A percentile compares a stretch with the other conserved stretches of the same genome.
Evolutionary conservation across 306 rosid genomes (phyloP).

Genomic region (Casuarina cunninghamiana): DNA sequence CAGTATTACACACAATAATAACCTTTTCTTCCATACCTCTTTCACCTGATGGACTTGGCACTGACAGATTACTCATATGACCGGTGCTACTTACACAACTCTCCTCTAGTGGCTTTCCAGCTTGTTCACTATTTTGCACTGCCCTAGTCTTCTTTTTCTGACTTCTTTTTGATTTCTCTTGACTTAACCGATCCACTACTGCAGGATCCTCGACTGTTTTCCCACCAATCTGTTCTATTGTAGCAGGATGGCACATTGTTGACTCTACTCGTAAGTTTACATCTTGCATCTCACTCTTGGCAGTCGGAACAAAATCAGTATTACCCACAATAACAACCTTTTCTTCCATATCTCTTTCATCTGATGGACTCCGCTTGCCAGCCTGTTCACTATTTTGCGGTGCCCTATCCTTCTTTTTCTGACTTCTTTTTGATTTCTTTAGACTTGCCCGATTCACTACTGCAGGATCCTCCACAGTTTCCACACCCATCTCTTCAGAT

Average conservation of each 20-base stretch:
- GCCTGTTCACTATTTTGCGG: background rate
- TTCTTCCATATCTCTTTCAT: constrained; percentile 15
- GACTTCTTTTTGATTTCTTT: constrained; percentile 24
- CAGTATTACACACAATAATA: constrained; percentile 13
- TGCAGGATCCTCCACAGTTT: constrained; percentile 9
- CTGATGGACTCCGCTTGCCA: too few relatives aligned
- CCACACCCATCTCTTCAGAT: constrained; percentile 15
- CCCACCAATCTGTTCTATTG: constrained; percentile 13
- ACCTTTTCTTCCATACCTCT: constrained; percentile 8
- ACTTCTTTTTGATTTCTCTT: constrained; percentile 24
- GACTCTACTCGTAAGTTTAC: constrained; percentile 1
- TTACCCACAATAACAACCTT: constrained; percentile 15
- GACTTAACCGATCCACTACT: constrained; percentile 10
- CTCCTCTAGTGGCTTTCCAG: too few relatives aligned
- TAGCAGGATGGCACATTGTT: constrained; percentile 19
- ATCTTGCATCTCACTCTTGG: constrained; percentile 32
- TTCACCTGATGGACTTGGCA: background rate
- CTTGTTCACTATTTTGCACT: background rate
- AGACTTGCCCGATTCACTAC: constrained; percentile 11
- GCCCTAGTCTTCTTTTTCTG: constrained; percentile 25
- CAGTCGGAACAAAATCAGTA: background rate
- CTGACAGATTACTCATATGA: too few relatives aligned
- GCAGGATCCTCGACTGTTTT: constrained; percentile 11
- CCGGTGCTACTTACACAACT: too few relatives aligned
- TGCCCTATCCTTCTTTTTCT: constrained; percentile 25